Percentiles rank a stretch among this genome's conserved stretches.
Evolutionary conservation across 768 basidiomycete species (phyloP).

Genomic region (Hirschioporus abietinus): DNA sequence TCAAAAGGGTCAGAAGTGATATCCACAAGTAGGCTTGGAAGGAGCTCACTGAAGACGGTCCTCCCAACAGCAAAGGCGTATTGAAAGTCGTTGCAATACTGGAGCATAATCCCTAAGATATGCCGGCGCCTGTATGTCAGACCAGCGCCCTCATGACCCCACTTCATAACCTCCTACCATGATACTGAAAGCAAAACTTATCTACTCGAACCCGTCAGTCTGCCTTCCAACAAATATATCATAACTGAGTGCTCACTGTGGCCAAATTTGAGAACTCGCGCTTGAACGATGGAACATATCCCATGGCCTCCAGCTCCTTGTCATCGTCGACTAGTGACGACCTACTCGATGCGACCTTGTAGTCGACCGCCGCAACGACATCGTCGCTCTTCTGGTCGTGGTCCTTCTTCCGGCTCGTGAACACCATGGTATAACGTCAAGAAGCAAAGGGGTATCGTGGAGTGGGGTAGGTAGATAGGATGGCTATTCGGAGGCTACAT

Average conservation of each 20-base stretch:
- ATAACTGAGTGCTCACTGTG: conserved; percentile 27
- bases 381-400: background rate
- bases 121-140: conserved; percentile 4
- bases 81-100: conserved; percentile 77
- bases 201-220: conserved; percentile 18
- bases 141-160: background rate
- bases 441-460: background rate
- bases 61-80: conserved; percentile 63
- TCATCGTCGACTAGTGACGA: conserved; percentile 36
- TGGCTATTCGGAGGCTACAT: background rate
- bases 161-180: conserved; percentile 38
- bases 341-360: background rate
- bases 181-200: conserved; percentile 74
- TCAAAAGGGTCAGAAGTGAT: conserved; percentile 6
- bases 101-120: conserved; percentile 58
- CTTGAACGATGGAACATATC: conserved; percentile 76
- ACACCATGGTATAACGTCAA: background rate
- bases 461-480: background rate
- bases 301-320: conserved; percentile 56
- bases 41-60: conserved; percentile 57
- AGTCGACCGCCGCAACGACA: background rate
- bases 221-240: background rate
- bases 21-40: background rate
- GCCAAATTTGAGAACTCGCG: conserved; percentile 81
- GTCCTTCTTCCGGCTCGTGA: conserved; percentile 3